These are phyloP conservation scores for Sporothrix brasiliensis DNA, from an alignment of 2,329 filamentous ascomycete genomes.

Conservation along the genomic window DNA sequence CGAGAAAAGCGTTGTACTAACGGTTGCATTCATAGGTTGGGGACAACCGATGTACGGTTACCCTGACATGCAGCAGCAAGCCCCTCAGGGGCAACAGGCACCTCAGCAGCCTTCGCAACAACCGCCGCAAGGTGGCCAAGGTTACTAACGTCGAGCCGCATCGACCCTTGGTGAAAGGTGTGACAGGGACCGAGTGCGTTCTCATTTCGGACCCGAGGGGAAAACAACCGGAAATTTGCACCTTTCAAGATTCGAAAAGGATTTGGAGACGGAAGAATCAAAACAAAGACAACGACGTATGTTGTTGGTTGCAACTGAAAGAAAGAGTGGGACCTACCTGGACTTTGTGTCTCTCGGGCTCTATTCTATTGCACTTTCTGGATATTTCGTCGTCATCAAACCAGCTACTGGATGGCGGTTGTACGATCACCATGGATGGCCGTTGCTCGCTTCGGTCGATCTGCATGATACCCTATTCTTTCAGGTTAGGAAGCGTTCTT, in stretches of 20 bases:
- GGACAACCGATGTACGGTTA: conserved; percentile 49
- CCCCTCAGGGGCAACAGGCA: conserved; percentile 36
- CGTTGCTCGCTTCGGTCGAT: conserved; percentile 26
- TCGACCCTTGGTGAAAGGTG: conserved; percentile 19
- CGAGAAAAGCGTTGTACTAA: background rate
- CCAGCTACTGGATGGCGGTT: conserved; percentile 22
- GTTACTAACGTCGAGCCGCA: conserved; percentile 32
- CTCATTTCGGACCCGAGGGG: conserved; percentile 9
- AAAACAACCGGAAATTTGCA: background rate
- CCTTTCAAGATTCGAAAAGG: conserved; percentile 1
- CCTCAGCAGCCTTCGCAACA: conserved; percentile 48
- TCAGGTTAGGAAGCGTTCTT: conserved; percentile 24
- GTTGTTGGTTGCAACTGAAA: background rate
- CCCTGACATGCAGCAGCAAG: conserved; percentile 49
- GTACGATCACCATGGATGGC: conserved; percentile 27
- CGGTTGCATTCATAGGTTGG: conserved; percentile 41
- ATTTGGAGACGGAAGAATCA: conserved; percentile 8
- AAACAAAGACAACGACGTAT: background rate
- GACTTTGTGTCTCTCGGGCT: background rate
- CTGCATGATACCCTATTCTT: conserved; percentile 23
- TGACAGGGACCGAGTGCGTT: background rate
- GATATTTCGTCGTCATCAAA: conserved; percentile 12
- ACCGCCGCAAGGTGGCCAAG: conserved; percentile 45
- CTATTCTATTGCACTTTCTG: background rate
- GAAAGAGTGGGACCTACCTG: background rate